Evolutionary conservation across 495 filamentous ascomycete genomes (phyloP).

Genomic region (Podospora appendiculata): DNA sequence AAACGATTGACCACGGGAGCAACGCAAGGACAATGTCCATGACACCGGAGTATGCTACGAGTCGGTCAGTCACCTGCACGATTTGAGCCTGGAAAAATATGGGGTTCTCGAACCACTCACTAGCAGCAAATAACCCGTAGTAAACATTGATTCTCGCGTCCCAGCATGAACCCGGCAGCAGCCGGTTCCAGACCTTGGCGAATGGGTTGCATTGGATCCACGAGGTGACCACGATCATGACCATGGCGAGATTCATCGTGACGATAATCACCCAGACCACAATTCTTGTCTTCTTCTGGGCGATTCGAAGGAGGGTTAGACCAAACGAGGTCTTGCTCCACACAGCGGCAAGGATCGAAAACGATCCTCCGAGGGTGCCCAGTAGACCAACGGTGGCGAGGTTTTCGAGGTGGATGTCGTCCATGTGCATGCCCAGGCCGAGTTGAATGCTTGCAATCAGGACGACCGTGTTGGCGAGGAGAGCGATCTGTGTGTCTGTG

Average conservation of each 20-base stretch:
- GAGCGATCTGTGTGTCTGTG: constrained; percentile 7
- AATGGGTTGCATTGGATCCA: constrained; percentile 24
- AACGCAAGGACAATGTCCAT: constrained; percentile 29
- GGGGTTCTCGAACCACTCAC: constrained; percentile 2
- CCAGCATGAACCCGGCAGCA: constrained; percentile 10
- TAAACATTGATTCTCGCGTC: constrained; percentile 8
- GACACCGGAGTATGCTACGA: constrained; percentile 22
- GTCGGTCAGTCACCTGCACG: neutral
- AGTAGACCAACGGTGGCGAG: constrained; percentile 9
- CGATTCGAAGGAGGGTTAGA: constrained; percentile 24
- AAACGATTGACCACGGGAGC: constrained; percentile 29
- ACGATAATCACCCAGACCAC: constrained; percentile 19
- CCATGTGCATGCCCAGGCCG: constrained; percentile 15
- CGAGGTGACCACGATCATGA: constrained; percentile 8
- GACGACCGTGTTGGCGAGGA: constrained; percentile 8
- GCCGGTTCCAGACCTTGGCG: constrained; percentile 11
- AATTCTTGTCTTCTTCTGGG: constrained; percentile 8
- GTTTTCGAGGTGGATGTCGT: constrained; percentile 3
- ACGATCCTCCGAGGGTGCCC: constrained; percentile 3
- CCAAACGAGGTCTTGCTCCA: constrained; percentile 33
- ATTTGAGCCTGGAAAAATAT: neutral
- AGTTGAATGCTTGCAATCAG: constrained; percentile 11
- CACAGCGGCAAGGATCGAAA: constrained; percentile 19
- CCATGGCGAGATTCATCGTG: constrained; percentile 21
- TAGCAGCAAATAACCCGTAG: constrained; percentile 14